Conservation (phyloP, 495 filamentous ascomycete genomes). For the Alectoria sarmentosa region DNA sequence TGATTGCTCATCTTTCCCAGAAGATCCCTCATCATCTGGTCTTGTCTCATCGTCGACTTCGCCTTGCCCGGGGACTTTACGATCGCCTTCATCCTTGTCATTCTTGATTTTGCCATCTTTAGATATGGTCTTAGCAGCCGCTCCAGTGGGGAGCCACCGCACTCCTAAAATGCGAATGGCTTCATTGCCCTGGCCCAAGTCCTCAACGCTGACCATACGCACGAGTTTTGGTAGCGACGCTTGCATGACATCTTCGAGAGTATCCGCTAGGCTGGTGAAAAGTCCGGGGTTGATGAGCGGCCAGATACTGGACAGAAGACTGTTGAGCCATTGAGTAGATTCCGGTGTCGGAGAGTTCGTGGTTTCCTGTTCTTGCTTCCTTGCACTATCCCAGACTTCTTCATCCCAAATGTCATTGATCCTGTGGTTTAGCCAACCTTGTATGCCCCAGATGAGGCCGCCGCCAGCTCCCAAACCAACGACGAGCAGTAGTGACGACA, state of each 20-base stretch:
- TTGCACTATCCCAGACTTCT: conserved; percentile 53
- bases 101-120: conserved; percentile 45
- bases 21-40: conserved; percentile 21
- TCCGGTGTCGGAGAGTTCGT: conserved; percentile 44
- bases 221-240: conserved; percentile 55
- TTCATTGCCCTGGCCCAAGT: conserved; percentile 63
- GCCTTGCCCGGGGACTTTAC: conserved; percentile 41
- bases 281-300: conserved; percentile 64
- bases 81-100: conserved; percentile 39
- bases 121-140: conserved; percentile 50
- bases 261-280: conserved; percentile 56
- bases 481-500: conserved; percentile 24
- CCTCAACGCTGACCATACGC: conserved; percentile 61
- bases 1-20: conserved; percentile 24
- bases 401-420: conserved; percentile 51
- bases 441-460: conserved; percentile 37
- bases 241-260: conserved; percentile 67
- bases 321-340: conserved; percentile 61
- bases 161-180: conserved; percentile 56
- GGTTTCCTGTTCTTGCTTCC: conserved; percentile 37
- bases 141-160: conserved; percentile 58
- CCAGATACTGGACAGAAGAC: conserved; percentile 55
- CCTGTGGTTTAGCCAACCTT: conserved; percentile 47
- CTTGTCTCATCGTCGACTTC: conserved; percentile 25
- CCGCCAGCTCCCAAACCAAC: conserved; percentile 30